phyloP scores from a whole-genome alignment of 1,284 basidiomycete genomes.

The Sporisorium graminicola region DNA sequence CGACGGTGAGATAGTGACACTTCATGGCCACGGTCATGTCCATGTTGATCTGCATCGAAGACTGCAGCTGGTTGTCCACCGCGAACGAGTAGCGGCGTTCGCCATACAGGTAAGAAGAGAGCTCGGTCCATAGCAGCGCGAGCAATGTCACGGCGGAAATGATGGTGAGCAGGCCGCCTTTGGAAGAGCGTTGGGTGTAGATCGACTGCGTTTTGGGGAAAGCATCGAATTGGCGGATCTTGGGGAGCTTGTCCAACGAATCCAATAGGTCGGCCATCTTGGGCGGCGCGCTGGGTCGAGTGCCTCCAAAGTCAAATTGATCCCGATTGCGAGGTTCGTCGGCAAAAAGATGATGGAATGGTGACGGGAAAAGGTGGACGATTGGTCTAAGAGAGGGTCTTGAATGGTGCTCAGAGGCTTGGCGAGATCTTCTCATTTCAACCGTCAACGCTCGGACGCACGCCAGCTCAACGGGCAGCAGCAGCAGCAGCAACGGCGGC shows the following conservation, averaged over 20 bases:
- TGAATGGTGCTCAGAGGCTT: neutral
- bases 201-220: constrained; percentile 77
- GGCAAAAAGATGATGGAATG: neutral
- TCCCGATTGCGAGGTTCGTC: neutral
- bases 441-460: neutral
- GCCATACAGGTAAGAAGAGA: constrained; percentile 90
- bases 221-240: constrained; percentile 68
- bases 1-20: constrained; percentile 77
- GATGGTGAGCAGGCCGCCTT: constrained; percentile 88
- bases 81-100: constrained; percentile 74
- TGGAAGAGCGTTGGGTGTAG: constrained; percentile 86
- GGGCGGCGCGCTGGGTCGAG: neutral
- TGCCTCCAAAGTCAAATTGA: neutral
- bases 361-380: neutral
- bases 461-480: neutral
- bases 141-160: constrained; percentile 80
- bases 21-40: constrained; percentile 67
- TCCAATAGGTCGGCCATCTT: constrained; percentile 62
- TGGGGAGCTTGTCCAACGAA: constrained; percentile 60
- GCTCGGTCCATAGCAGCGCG: constrained; percentile 84
- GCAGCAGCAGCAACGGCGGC: too few species aligned
- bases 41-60: constrained; percentile 66
- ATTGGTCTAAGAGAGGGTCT: neutral
- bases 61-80: constrained; percentile 55
- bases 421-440: neutral